phyloP scores from a whole-genome alignment of 306 rosid genomes.

The Inga laurina region DNA sequence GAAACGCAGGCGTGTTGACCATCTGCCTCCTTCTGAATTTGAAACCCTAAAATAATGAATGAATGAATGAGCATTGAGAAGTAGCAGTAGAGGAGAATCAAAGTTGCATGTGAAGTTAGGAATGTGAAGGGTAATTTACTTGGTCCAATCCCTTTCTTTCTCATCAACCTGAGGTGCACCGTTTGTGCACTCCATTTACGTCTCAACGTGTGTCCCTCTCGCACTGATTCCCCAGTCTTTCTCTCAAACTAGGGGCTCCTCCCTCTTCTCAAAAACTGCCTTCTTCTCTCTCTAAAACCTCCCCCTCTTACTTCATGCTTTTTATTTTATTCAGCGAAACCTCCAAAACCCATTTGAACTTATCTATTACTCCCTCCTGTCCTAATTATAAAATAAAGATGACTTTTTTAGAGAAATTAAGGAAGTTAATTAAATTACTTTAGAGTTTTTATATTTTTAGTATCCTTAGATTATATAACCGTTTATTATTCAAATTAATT shows the following conservation, averaged over 20 bases:
- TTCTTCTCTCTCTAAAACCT: constrained; percentile 43
- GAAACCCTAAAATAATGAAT: neutral
- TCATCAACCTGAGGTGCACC: constrained; percentile 52
- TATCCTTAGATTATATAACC: too few relatives aligned
- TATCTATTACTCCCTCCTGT: constrained; percentile 28
- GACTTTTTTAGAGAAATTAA: too few relatives aligned
- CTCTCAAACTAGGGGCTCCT: constrained; percentile 56
- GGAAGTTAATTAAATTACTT: too few relatives aligned
- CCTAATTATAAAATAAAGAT: too few relatives aligned
- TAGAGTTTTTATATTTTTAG: too few relatives aligned
- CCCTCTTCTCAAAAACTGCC: constrained; percentile 32
- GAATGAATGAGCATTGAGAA: too few relatives aligned
- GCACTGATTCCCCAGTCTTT: constrained; percentile 65
- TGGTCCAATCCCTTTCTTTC: too few relatives aligned
- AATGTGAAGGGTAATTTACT: too few relatives aligned
- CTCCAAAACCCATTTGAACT: constrained; percentile 48
- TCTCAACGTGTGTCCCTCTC: constrained; percentile 52
- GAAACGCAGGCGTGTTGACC: neutral
- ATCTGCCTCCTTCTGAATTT: neutral
- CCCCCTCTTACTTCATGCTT: constrained; percentile 30
- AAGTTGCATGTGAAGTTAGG: neutral
- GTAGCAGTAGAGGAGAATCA: neutral
- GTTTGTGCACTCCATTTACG: constrained; percentile 59
- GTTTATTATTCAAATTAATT: too few relatives aligned
- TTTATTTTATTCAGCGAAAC: constrained; percentile 31